Percentiles rank a stretch among this genome's conserved stretches.
These are phyloP conservation scores for Backusella tuberculispora DNA, from an alignment of 192 early-diverging fungal species.

Conservation along the genomic window DNA sequence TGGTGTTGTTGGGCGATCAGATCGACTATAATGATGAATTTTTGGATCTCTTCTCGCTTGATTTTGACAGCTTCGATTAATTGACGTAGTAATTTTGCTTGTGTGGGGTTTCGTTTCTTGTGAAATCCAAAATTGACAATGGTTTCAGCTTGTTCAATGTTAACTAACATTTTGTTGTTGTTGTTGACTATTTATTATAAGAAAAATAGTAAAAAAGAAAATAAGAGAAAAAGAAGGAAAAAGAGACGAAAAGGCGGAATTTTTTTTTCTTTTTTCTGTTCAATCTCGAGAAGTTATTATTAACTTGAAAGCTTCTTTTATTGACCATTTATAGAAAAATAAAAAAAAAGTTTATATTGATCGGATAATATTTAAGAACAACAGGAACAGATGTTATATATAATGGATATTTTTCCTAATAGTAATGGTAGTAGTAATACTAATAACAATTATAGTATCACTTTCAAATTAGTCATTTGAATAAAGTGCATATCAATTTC, in stretches of 20 bases:
- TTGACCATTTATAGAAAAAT: conserved; percentile 8
- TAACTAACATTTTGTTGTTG: not conserved
- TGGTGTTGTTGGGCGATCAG: not conserved
- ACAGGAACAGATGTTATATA: not conserved
- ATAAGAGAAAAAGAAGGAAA: not conserved
- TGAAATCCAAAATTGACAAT: not conserved
- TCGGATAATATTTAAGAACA: not conserved
- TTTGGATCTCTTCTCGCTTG: not conserved
- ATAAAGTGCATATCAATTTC: no score
- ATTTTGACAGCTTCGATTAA: conserved; percentile 9
- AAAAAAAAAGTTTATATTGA: not conserved
- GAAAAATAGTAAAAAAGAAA: not conserved
- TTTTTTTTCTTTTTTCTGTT: conserved; percentile 1
- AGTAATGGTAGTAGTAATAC: no score
- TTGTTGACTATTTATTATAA: no score
- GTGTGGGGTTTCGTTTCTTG: conserved; percentile 2
- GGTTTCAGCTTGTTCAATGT: conserved; percentile 17
- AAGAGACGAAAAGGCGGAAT: not conserved
- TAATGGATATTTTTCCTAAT: not conserved
- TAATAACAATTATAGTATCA: not conserved
- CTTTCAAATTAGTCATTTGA: no score
- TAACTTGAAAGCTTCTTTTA: conserved; percentile 2
- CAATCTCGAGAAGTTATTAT: not conserved
- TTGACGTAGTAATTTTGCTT: conserved; percentile 8
- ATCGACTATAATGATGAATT: not conserved